Conservation (phyloP, 2,329 filamentous ascomycete species). For the Aspergillus udagawae region DNA sequence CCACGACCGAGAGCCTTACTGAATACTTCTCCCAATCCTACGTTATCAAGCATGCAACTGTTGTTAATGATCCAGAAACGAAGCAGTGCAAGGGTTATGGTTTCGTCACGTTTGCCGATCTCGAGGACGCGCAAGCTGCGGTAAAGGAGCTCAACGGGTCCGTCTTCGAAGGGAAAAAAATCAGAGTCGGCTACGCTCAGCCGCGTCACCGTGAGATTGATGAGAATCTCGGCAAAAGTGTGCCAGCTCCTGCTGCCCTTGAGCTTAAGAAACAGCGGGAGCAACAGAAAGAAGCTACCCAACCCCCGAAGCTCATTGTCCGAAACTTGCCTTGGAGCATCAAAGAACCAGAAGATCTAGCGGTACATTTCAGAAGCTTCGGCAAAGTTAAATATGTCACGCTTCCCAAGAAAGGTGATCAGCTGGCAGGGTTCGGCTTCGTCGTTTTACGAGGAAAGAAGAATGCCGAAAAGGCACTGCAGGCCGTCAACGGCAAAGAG, state of each 20-base stretch:
- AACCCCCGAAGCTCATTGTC: constrained; percentile 75
- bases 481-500: constrained; percentile 80
- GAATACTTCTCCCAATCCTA: constrained; percentile 92
- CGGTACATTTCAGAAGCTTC: constrained; percentile 75
- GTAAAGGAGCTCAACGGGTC: constrained; percentile 76
- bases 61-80: constrained; percentile 78
- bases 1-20: constrained; percentile 77
- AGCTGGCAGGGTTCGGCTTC: constrained; percentile 85
- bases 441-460: constrained; percentile 81
- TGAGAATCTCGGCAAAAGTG: constrained; percentile 44
- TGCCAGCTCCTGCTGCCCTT: constrained; percentile 32
- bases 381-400: constrained; percentile 88
- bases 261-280: constrained; percentile 46
- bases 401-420: constrained; percentile 70
- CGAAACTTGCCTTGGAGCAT: constrained; percentile 96
- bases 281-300: constrained; percentile 56
- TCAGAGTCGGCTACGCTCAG: constrained; percentile 85
- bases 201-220: constrained; percentile 68
- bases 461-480: constrained; percentile 86
- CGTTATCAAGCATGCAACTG: constrained; percentile 92
- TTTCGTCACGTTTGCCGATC: constrained; percentile 94
- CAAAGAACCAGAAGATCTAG: constrained; percentile 77
- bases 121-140: constrained; percentile 81
- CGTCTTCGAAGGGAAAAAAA: constrained; percentile 71
- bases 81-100: constrained; percentile 89